Conservation (phyloP, 495 filamentous ascomycete genomes). For the Physcia stellaris region DNA sequence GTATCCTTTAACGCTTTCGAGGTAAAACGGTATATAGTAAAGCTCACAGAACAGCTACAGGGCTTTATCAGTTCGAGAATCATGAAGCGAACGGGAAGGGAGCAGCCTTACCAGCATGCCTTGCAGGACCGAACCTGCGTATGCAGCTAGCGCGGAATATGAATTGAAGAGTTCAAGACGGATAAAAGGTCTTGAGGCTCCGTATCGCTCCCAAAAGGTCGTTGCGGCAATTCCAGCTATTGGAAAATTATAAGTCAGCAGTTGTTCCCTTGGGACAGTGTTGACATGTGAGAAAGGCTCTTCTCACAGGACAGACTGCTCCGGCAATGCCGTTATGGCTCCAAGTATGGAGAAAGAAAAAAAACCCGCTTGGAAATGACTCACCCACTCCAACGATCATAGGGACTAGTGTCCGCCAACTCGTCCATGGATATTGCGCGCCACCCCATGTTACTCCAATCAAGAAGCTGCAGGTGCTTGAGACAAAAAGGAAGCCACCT, state of each 20-base stretch:
- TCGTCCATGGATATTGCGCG: constrained; percentile 32
- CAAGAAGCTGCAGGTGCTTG: constrained; percentile 28
- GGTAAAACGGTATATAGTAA: constrained; percentile 42
- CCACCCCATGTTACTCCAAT: constrained; percentile 40
- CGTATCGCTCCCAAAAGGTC: constrained; percentile 32
- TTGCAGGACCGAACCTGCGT: constrained; percentile 30
- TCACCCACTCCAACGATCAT: constrained; percentile 35
- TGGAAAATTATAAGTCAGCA: constrained; percentile 27
- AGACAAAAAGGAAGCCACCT: constrained; percentile 24
- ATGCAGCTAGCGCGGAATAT: constrained; percentile 30
- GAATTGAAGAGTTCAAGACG: constrained; percentile 34
- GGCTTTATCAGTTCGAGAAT: no score
- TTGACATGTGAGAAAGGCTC: background rate
- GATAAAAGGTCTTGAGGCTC: constrained; percentile 25
- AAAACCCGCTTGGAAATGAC: constrained; percentile 26
- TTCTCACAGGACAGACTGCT: no score
- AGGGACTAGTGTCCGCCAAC: constrained; percentile 38
- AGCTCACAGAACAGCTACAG: constrained; percentile 14
- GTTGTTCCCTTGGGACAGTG: background rate
- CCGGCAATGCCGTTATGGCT: no score
- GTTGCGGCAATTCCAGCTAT: no score
- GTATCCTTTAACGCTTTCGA: constrained; percentile 31
- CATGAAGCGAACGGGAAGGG: no score
- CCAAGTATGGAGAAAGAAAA: no score
- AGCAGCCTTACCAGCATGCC: constrained; percentile 32